Base-by-base conservation (phyloP, 257 asterid species). In the Fraxinus excelsior region DNA sequence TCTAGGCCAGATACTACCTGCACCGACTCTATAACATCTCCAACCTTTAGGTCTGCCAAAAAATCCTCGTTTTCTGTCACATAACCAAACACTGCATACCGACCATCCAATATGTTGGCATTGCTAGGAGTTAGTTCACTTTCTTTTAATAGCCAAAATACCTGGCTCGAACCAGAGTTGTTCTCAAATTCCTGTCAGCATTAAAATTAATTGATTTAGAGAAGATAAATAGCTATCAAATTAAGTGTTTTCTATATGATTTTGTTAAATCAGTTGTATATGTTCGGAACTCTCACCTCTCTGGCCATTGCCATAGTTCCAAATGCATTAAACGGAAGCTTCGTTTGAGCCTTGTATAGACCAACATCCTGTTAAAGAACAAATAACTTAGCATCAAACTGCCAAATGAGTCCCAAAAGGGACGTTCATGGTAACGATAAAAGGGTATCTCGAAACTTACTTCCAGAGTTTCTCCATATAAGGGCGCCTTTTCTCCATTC, bases 261-360 rank as follows among this genome's bases (percentile, higher is more conserved):
- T 66, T 2, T 26, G 23, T 51, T 1, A n/a, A 13, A 18, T 26
- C 72, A 35, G 62, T 49, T 10, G 25, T 3, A 40, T 8, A 29
- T 71, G 80, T 80, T 31, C 23, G 77, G 68, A 70, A 42, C 25
- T 75, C 83, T 89, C 80, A 93, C 99, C 69, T 96, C 99, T 83
- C 99, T 84, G 65, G 99, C 99, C 98, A 93, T 93, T 69, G 98
- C 97, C 99, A 96, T 90, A 70, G 98, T 96, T 76, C 98, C 99
- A 70, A 96, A 96, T 40, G 99, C 99, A 84, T 96, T 96, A 73
- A 96, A 96, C 3, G 99, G 98, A 76, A 96, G 97, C 87, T 74
- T 91, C 26, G 97, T 96, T 87, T 96, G 99, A 80, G 98, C 98
- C 86, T 96, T 96, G 91, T 93, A 96, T 40, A 96, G 90, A 79